Percentiles rank a stretch among this genome's conserved stretches.
These are phyloP conservation scores for Spergularia azorica DNA, from an alignment of 179 eudicot species.

Conservation along the genomic window DNA sequence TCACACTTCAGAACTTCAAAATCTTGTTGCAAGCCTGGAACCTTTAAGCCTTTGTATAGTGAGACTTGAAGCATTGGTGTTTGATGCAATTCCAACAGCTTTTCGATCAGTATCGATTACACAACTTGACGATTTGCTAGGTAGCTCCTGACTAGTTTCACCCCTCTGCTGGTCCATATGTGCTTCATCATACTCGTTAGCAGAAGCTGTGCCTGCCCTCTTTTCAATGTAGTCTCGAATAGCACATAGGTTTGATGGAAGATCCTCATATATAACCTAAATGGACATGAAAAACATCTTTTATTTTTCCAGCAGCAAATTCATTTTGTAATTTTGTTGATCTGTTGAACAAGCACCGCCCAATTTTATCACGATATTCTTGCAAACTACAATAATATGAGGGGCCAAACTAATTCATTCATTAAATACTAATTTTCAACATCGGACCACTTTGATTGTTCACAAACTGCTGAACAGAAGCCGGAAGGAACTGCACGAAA, in stretches of 20 bases:
- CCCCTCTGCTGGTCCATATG: conserved; percentile 28
- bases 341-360: neutral
- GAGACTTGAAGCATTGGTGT: conserved; percentile 35
- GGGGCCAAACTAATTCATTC: neutral
- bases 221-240: conserved; percentile 84
- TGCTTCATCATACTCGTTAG: conserved; percentile 26
- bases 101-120: conserved; percentile 14
- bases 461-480: conserved; percentile 1
- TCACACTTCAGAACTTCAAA: conserved; percentile 86
- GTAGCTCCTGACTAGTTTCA: conserved; percentile 23
- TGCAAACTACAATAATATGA: neutral
- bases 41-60: conserved; percentile 67
- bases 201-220: conserved; percentile 36
- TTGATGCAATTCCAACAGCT: conserved; percentile 20
- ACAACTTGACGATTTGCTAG: conserved; percentile 22
- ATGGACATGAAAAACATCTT: neutral
- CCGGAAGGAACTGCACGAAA: conserved; percentile 11
- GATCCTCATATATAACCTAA: conserved; percentile 94
- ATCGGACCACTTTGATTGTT: neutral
- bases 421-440: neutral
- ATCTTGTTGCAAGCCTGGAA: conserved; percentile 88
- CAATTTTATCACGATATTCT: neutral
- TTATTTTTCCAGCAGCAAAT: neutral
- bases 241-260: conserved; percentile 96
- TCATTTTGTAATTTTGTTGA: neutral